These are phyloP conservation scores for Auricularia cornea DNA, from an alignment of 768 basidiomycete genomes.

Conservation along the genomic window DNA sequence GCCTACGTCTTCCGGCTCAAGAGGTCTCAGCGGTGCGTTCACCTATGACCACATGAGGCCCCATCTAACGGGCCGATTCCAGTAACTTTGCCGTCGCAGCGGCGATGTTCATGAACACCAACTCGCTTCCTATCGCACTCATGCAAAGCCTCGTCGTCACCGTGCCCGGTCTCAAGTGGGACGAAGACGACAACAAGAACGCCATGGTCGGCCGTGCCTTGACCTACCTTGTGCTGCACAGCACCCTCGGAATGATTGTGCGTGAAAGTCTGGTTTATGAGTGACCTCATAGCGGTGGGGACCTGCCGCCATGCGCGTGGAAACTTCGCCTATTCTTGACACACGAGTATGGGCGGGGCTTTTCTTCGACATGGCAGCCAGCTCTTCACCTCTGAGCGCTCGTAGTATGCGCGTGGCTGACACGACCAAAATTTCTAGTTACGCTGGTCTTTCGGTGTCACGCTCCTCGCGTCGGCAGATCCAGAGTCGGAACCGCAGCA, in stretches of 20 bases:
- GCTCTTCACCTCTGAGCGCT: no score
- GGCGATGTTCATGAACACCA: slow-evolving; percentile 89
- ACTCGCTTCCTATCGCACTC: slow-evolving; percentile 89
- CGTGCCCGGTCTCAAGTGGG: slow-evolving; percentile 79
- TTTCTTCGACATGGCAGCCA: no score
- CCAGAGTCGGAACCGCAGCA: slow-evolving; percentile 26
- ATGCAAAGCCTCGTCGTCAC: slow-evolving; percentile 85
- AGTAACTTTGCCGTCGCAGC: slow-evolving; percentile 77
- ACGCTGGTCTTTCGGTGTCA: slow-evolving; percentile 92
- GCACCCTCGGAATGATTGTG: slow-evolving; percentile 93
- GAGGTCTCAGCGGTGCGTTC: slow-evolving; percentile 63
- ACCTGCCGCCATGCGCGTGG: no score
- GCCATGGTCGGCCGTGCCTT: slow-evolving; percentile 89
- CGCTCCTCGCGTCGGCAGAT: slow-evolving; percentile 67
- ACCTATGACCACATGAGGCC: neutral
- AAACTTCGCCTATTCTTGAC: no score
- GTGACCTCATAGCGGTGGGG: no score
- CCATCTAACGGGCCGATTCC: neutral
- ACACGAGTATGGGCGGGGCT: no score
- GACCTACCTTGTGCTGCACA: slow-evolving; percentile 85
- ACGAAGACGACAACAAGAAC: slow-evolving; percentile 65
- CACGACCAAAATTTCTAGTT: slow-evolving; percentile 36
- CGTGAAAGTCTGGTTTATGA: slow-evolving; percentile 20
- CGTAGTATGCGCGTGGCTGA: no score
- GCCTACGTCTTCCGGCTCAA: slow-evolving; percentile 59